Evolutionary conservation across 2,329 filamentous ascomycete genomes (phyloP).

Genomic region (Calonectria naviculata): DNA sequence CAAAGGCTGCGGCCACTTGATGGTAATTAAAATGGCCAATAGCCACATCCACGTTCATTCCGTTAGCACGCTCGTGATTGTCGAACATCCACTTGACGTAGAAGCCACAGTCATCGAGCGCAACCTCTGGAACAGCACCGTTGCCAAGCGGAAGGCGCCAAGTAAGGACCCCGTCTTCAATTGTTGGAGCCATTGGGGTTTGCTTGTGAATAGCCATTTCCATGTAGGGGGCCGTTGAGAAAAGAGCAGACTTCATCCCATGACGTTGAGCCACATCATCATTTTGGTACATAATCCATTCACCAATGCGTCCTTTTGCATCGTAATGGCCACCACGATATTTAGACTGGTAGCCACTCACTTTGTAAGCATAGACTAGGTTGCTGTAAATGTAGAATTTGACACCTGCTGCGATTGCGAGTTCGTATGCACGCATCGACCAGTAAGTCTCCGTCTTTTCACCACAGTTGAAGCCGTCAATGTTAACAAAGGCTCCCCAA

Average conservation of each 20-base stretch:
- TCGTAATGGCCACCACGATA: slow-evolving; percentile 62
- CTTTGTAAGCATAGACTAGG: slow-evolving; percentile 60
- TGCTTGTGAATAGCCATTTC: background rate
- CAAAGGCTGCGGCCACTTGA: slow-evolving; percentile 7
- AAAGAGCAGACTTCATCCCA: background rate
- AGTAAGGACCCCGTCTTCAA: slow-evolving; percentile 12
- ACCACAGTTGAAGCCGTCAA: slow-evolving; percentile 16
- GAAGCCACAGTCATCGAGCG: slow-evolving; percentile 22
- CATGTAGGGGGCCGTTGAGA: slow-evolving; percentile 20
- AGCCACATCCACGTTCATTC: slow-evolving; percentile 6
- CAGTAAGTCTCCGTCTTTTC: slow-evolving; percentile 25
- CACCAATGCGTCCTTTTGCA: slow-evolving; percentile 55
- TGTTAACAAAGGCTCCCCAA: slow-evolving; percentile 19
- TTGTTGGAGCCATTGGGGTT: background rate
- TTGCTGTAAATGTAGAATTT: slow-evolving; percentile 59
- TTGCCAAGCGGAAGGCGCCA: slow-evolving; percentile 13
- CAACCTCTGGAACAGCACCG: slow-evolving; percentile 6
- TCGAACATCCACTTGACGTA: slow-evolving; percentile 22
- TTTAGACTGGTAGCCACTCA: slow-evolving; percentile 56
- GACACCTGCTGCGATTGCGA: slow-evolving; percentile 29
- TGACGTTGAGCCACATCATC: background rate
- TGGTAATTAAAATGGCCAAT: slow-evolving; percentile 5
- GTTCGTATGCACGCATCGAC: slow-evolving; percentile 2
- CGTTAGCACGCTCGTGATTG: background rate
- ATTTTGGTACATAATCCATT: slow-evolving; percentile 54